phyloP scores from a whole-genome alignment of 805 yeast species.

The Candida insectalens region DNA sequence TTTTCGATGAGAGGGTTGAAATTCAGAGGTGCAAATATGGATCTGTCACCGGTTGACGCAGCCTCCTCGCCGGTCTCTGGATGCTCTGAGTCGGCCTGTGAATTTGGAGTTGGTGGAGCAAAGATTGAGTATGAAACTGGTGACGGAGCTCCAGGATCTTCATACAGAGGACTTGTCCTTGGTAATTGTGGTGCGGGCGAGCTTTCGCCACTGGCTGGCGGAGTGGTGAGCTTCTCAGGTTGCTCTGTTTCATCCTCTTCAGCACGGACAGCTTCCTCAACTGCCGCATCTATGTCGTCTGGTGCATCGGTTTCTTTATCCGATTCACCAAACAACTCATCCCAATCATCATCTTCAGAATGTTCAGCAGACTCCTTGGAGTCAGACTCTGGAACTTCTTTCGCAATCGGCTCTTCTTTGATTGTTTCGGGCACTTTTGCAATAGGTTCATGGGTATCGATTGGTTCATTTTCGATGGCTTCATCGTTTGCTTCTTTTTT shows the following conservation, averaged over 20 bases:
- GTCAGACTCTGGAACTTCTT: neutral
- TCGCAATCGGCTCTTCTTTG: conserved; percentile 1
- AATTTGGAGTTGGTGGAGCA: conserved; percentile 21
- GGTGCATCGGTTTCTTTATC: conserved; percentile 1
- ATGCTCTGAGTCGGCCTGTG: conserved; percentile 2
- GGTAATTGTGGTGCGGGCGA: conserved; percentile 14
- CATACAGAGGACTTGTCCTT: conserved; percentile 47
- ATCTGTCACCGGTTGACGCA: conserved; percentile 33
- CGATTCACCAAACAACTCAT: conserved; percentile 3
- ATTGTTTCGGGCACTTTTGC: neutral
- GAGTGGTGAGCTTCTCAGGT: conserved; percentile 3
- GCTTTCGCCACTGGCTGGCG: conserved; percentile 1
- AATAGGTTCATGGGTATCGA: too few relatives aligned
- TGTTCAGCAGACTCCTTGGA: conserved; percentile 1
- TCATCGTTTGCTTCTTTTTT: neutral
- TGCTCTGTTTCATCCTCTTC: conserved; percentile 1
- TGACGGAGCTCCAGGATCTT: conserved; percentile 79
- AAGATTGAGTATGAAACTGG: conserved; percentile 49
- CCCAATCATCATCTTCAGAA: conserved; percentile 6
- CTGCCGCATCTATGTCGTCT: conserved; percentile 3
- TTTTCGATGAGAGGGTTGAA: conserved; percentile 74
- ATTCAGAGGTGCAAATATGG: conserved; percentile 73
- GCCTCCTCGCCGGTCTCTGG: conserved; percentile 11
- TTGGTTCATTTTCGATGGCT: neutral
- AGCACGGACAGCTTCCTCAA: neutral